These are phyloP conservation scores for Jasminum sambac DNA, from an alignment of 257 asterid genomes.

Conservation along the genomic window DNA sequence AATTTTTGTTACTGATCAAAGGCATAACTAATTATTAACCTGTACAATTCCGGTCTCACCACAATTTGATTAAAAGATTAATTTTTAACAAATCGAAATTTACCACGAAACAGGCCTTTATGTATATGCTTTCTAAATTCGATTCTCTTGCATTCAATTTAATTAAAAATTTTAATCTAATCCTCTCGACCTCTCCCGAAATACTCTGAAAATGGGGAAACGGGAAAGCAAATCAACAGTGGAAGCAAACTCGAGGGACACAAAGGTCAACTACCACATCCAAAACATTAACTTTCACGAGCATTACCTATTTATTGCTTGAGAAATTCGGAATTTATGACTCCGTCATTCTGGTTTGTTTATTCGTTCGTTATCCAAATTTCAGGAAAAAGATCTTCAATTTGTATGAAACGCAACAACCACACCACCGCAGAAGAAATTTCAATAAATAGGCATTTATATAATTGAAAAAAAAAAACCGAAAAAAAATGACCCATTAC, in stretches of 20 bases:
- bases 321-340: constrained; percentile 27
- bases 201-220: too few species aligned
- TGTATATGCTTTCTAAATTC: too few species aligned
- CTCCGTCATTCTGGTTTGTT: constrained; percentile 4
- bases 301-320: constrained; percentile 33
- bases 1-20: too few species aligned
- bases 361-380: background rate
- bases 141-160: too few species aligned
- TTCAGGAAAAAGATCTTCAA: constrained; percentile 7
- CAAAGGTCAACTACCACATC: constrained; percentile 5
- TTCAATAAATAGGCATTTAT: constrained; percentile 7
- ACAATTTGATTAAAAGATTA: too few species aligned
- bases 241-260: background rate
- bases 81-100: too few species aligned
- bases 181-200: too few species aligned
- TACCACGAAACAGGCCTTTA: too few species aligned
- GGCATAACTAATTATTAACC: too few species aligned
- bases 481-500: constrained; percentile 21
- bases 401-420: constrained; percentile 5
- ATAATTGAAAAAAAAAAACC: background rate
- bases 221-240: background rate
- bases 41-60: too few species aligned
- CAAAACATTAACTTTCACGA: background rate
- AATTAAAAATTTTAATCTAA: too few species aligned
- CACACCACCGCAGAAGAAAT: constrained; percentile 11